Conservation (phyloP, 495 filamentous ascomycete genomes). For the Ramalina intermedia region DNA sequence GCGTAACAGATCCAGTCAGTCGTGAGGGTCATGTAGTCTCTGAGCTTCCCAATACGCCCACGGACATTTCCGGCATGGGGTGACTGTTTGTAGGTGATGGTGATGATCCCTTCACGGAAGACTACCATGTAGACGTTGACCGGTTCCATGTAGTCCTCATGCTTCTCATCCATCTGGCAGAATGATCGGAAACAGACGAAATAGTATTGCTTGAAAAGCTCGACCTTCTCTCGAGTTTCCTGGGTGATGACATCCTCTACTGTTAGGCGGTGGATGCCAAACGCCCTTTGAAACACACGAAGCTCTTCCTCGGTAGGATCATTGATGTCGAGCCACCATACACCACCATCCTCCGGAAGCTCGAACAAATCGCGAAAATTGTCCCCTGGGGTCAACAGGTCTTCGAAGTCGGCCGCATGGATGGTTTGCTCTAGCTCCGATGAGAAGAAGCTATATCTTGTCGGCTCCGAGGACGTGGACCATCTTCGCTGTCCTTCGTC, state of each 20-base stretch:
- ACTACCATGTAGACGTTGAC: conserved; percentile 95
- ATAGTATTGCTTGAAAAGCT: conserved; percentile 93
- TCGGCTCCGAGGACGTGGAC: conserved; percentile 30
- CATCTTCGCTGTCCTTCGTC: conserved; percentile 17
- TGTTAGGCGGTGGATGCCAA: conserved; percentile 84
- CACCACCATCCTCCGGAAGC: conserved; percentile 55
- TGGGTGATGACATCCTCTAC: conserved; percentile 89
- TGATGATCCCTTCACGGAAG: conserved; percentile 87
- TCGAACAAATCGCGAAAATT: conserved; percentile 79
- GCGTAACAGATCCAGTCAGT: conserved; percentile 99
- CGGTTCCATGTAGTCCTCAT: conserved; percentile 69
- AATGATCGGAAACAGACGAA: conserved; percentile 96
- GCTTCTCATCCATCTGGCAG: conserved; percentile 60
- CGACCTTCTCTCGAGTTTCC: conserved; percentile 94
- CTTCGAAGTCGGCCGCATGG: conserved; percentile 76
- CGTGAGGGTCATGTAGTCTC: conserved; percentile 83
- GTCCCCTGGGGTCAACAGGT: conserved; percentile 75
- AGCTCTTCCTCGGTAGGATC: conserved; percentile 84
- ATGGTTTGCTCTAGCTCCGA: conserved; percentile 84
- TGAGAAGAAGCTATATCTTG: conserved; percentile 89
- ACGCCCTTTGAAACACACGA: conserved; percentile 74
- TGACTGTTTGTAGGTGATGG: conserved; percentile 78
- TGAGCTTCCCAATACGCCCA: conserved; percentile 78
- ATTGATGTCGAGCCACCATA: conserved; percentile 92
- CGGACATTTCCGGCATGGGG: conserved; percentile 77